Percentiles rank a stretch among this genome's conserved stretches.
phyloP scores from a whole-genome alignment of 2,329 filamentous ascomycete genomes.

The Xylariaceae sp. region DNA sequence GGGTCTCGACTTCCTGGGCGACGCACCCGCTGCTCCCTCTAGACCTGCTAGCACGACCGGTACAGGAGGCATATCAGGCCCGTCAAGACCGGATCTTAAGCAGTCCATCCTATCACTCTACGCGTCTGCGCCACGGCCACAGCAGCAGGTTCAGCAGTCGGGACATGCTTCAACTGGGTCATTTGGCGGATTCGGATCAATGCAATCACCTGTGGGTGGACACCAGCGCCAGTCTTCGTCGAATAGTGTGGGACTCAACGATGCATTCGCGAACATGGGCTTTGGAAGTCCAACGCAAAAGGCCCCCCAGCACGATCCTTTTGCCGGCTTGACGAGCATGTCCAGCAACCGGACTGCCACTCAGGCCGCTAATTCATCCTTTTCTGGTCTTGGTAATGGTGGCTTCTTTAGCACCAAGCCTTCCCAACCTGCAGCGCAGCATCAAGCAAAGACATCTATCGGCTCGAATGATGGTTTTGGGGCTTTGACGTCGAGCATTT shows the following conservation, averaged over 20 bases:
- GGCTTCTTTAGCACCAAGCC: slow-evolving; percentile 77
- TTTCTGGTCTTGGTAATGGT: slow-evolving; percentile 55
- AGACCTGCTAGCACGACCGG: slow-evolving; percentile 78
- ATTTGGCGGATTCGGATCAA: slow-evolving; percentile 66
- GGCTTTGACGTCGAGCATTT: slow-evolving; percentile 47
- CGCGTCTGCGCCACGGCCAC: slow-evolving; percentile 72
- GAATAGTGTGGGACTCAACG: slow-evolving; percentile 61
- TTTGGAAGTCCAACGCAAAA: slow-evolving; percentile 48
- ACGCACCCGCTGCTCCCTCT: slow-evolving; percentile 61
- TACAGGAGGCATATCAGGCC: slow-evolving; percentile 52
- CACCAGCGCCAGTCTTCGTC: slow-evolving; percentile 46
- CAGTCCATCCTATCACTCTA: slow-evolving; percentile 96
- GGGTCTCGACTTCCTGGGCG: slow-evolving; percentile 87
- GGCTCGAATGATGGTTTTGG: slow-evolving; percentile 58
- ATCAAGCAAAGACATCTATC: slow-evolving; percentile 42
- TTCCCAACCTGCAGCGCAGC: slow-evolving; percentile 48
- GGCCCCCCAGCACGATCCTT: slow-evolving; percentile 35
- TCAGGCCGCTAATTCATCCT: slow-evolving; percentile 39
- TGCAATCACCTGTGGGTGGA: slow-evolving; percentile 52
- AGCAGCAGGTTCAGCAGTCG: slow-evolving; percentile 39
- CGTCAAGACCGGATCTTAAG: slow-evolving; percentile 87
- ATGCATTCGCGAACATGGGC: slow-evolving; percentile 71
- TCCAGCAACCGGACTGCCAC: slow-evolving; percentile 37
- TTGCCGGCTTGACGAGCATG: slow-evolving; percentile 33
- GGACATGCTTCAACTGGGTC: slow-evolving; percentile 56